Percentiles rank a stretch among this genome's conserved stretches.
Conservation (phyloP, 75 land plant genomes). For the Picea glauca region DNA sequence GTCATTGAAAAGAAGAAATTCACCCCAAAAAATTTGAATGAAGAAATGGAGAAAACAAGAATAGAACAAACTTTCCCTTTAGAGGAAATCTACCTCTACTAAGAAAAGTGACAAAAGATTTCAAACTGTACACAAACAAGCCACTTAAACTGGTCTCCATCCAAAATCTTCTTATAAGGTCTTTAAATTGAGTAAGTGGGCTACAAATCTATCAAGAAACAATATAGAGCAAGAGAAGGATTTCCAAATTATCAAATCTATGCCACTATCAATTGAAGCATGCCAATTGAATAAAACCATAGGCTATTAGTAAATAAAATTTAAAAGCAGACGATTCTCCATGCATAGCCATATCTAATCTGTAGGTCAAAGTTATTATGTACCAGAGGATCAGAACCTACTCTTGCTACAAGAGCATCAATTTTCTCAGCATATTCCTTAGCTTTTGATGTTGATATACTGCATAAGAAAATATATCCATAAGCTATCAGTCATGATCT, state of each 20-base stretch:
- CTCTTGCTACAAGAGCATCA: slow-evolving; percentile 68
- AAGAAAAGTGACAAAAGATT: too few relatives aligned
- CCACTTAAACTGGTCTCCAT: too few relatives aligned
- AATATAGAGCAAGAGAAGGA: not conserved
- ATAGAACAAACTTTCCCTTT: too few relatives aligned
- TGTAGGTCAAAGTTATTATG: not conserved
- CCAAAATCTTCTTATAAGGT: too few relatives aligned
- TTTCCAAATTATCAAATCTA: not conserved
- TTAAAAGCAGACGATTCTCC: not conserved
- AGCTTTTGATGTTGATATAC: slow-evolving; percentile 67
- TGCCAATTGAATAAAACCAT: not conserved
- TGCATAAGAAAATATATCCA: slow-evolving; percentile 12
- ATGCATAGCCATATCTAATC: not conserved
- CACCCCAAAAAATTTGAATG: too few relatives aligned
- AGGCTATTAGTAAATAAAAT: not conserved
- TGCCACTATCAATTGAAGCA: not conserved
- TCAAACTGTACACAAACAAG: too few relatives aligned
- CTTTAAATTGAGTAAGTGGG: too few relatives aligned
- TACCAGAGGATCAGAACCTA: slow-evolving; percentile 15
- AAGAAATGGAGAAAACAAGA: too few relatives aligned
- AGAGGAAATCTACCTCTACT: too few relatives aligned
- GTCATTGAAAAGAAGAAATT: too few relatives aligned
- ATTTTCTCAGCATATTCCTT: slow-evolving; percentile 85
- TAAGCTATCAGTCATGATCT: too few relatives aligned
- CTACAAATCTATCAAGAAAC: not conserved